Conservation (phyloP, 805 yeast genomes). For the Nakazawaea ernobii region DNA sequence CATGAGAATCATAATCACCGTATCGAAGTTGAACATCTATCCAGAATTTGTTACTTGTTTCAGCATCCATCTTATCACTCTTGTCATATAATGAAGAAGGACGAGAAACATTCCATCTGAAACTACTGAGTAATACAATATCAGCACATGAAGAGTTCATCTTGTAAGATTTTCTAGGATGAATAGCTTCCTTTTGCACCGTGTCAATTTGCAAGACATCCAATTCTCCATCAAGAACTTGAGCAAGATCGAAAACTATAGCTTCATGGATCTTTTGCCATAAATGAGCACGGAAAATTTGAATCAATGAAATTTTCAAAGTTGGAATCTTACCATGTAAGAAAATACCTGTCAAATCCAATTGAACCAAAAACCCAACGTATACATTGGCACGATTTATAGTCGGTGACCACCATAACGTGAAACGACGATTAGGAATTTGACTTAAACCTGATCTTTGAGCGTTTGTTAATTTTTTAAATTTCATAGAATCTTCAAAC, state of each 20-base stretch:
- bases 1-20: constrained; percentile 98
- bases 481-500: constrained; percentile 92
- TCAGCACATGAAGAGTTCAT: constrained; percentile 97
- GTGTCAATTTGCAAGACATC: constrained; percentile 77
- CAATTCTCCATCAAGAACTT: constrained; percentile 82
- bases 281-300: constrained; percentile 93
- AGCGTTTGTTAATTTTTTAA: constrained; percentile 93
- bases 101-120: constrained; percentile 75
- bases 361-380: constrained; percentile 93
- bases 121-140: constrained; percentile 65
- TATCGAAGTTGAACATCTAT: constrained; percentile 90
- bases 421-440: constrained; percentile 94
- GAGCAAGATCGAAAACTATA: constrained; percentile 88
- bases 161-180: constrained; percentile 94
- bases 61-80: constrained; percentile 56
- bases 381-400: constrained; percentile 96
- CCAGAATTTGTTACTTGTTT: constrained; percentile 75
- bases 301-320: constrained; percentile 88
- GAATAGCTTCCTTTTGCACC: constrained; percentile 88
- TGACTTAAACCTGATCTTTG: constrained; percentile 96
- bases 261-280: constrained; percentile 99
- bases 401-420: constrained; percentile 99
- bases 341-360: constrained; percentile 94
- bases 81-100: constrained; percentile 78
- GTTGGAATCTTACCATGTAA: constrained; percentile 98